These are phyloP conservation scores for Chrysoporthe puriensis DNA, from an alignment of 2,329 filamentous ascomycete species.

Conservation along the genomic window DNA sequence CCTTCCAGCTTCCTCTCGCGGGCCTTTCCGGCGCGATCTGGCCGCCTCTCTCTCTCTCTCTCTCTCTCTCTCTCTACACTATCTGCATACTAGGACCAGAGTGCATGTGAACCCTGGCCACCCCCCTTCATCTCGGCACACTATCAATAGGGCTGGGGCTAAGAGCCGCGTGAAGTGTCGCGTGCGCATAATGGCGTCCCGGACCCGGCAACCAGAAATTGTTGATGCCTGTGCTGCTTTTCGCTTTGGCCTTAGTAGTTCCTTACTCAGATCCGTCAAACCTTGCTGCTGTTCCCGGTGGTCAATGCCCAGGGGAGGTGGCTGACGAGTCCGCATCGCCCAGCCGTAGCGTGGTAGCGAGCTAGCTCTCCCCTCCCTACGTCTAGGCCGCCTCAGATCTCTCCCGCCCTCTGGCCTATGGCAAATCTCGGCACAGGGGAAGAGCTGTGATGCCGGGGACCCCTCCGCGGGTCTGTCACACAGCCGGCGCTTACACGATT, in stretches of 20 bases:
- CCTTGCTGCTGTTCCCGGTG: slow-evolving; percentile 1
- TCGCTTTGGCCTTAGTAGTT: not conserved
- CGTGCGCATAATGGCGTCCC: not conserved
- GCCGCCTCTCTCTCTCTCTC: not conserved
- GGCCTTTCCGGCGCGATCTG: not conserved
- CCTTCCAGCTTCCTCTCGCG: not conserved
- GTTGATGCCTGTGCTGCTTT: not conserved
- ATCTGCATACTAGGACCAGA: too few species aligned
- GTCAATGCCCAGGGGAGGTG: not conserved
- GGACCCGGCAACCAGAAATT: not conserved
- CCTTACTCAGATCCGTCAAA: not conserved
- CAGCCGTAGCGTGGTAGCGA: not conserved
- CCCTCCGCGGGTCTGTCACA: slow-evolving; percentile 15
- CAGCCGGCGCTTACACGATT: slow-evolving; percentile 18
- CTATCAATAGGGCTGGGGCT: slow-evolving; percentile 1
- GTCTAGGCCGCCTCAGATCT: not conserved
- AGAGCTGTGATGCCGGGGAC: not conserved
- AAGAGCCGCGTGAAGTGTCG: slow-evolving; percentile 10
- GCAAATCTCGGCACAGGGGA: not conserved
- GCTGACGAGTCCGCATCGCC: not conserved
- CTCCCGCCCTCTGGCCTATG: slow-evolving; percentile 1
- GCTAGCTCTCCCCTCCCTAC: too few species aligned
- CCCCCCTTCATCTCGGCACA: not conserved
- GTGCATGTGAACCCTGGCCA: not conserved
- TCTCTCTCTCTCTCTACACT: too few species aligned